Evolutionary conservation across 139 green algal genomes (phyloP).

Genomic region (Astrephomene gubernaculifera): DNA sequence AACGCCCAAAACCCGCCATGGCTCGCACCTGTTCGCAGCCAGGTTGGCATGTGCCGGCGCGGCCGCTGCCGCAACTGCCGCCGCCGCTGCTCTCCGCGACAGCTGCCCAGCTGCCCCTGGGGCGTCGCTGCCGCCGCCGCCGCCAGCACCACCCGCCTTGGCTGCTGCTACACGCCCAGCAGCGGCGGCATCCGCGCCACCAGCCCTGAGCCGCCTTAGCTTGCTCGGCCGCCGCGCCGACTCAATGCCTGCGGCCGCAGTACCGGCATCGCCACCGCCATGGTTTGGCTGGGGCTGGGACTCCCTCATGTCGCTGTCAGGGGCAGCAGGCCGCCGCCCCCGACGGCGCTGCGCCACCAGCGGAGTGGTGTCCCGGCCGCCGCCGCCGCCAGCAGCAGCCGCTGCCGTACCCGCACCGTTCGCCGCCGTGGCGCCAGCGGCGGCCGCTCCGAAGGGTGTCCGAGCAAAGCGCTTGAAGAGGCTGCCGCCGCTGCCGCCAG

Average conservation of each 20-base stretch:
- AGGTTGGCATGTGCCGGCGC: background rate
- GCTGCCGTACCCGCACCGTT: background rate
- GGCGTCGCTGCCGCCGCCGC: background rate
- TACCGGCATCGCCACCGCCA: background rate
- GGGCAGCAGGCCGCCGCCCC: background rate
- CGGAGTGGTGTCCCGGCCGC: constrained; percentile 7
- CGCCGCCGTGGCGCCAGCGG: background rate
- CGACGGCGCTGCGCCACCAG: constrained; percentile 1
- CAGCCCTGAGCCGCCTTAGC: constrained; percentile 10
- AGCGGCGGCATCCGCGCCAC: background rate
- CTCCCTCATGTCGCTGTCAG: too few relatives aligned
- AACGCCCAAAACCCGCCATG: background rate
- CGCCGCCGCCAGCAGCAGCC: background rate
- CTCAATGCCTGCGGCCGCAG: background rate
- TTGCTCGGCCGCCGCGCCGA: background rate
- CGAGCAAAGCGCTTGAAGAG: constrained; percentile 13
- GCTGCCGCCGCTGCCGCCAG: constrained; percentile 5
- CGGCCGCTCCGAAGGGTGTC: background rate
- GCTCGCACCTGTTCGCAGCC: background rate
- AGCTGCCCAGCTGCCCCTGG: background rate
- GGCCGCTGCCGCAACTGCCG: background rate
- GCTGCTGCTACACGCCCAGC: background rate
- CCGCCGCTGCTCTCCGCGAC: background rate
- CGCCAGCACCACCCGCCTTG: background rate
- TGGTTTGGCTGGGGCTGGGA: too few relatives aligned